Percentiles rank a stretch among this genome's conserved stretches.
phyloP scores from a whole-genome alignment of 2,329 filamentous ascomycete species.

The Aspergillus sp. region DNA sequence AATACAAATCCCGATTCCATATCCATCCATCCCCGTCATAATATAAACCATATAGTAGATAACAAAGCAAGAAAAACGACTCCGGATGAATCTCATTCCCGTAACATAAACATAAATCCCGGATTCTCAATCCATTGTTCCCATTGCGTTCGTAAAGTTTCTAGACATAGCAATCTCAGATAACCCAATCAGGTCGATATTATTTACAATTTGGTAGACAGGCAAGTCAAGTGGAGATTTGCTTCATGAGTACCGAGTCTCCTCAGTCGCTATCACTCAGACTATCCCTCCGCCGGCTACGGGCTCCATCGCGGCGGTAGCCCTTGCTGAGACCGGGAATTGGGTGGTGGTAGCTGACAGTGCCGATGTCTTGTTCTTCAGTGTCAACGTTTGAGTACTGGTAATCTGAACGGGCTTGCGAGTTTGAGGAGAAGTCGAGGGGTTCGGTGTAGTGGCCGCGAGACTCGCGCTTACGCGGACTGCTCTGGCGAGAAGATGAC shows the following conservation, averaged over 20 bases:
- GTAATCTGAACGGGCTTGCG: conserved; percentile 38
- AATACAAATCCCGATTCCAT: conserved; percentile 1
- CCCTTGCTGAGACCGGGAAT: conserved; percentile 54
- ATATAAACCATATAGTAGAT: neutral
- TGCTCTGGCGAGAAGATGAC: conserved; percentile 34
- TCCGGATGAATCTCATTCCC: neutral
- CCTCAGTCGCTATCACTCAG: conserved; percentile 54
- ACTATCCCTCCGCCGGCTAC: conserved; percentile 51
- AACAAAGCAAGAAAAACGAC: conserved; percentile 1
- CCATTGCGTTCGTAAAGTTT: neutral
- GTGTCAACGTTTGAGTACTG: conserved; percentile 43
- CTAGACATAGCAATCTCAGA: neutral
- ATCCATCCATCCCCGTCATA: neutral
- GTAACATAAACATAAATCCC: neutral
- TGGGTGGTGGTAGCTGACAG: conserved; percentile 57
- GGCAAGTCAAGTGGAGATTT: neutral
- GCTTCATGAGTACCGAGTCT: conserved; percentile 29
- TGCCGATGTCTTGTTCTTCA: conserved; percentile 48
- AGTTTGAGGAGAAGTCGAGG: conserved; percentile 44
- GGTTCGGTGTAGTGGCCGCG: conserved; percentile 45
- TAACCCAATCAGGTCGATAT: no score
- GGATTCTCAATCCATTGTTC: neutral
- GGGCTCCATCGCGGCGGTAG: conserved; percentile 38
- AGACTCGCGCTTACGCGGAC: conserved; percentile 37
- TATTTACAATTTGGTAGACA: neutral